These are phyloP conservation scores for Nymphaea colorata DNA, from an alignment of 164 flowering plant species.

Conservation along the genomic window DNA sequence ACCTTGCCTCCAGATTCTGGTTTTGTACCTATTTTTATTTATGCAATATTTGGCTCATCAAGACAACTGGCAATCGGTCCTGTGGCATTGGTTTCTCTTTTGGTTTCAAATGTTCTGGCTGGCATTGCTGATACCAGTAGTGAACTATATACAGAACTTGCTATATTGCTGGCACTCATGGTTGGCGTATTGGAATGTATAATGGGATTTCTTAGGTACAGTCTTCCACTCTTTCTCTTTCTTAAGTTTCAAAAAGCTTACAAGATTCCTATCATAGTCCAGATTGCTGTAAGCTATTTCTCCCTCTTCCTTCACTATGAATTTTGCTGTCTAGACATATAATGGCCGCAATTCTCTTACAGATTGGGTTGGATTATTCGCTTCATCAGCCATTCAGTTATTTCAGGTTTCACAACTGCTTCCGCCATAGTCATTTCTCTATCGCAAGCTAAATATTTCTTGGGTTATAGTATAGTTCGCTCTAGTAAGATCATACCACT, in stretches of 20 bases:
- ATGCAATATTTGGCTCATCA: constrained; percentile 92
- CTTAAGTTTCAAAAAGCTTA: not conserved
- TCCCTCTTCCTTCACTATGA: not conserved
- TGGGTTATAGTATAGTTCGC: constrained; percentile 68
- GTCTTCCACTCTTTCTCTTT: not conserved
- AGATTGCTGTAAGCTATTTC: not conserved
- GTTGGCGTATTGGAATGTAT: constrained; percentile 87
- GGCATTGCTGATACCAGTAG: constrained; percentile 63
- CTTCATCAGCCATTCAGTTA: constrained; percentile 92
- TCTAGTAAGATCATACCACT: constrained; percentile 88
- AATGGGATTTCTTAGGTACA: constrained; percentile 85
- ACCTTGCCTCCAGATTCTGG: constrained; percentile 58
- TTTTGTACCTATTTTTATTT: constrained; percentile 84
- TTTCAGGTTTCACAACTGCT: constrained; percentile 95
- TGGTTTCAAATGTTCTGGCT: constrained; percentile 82
- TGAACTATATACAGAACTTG: constrained; percentile 78
- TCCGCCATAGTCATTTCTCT: constrained; percentile 89
- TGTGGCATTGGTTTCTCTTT: constrained; percentile 88
- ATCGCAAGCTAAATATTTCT: constrained; percentile 90
- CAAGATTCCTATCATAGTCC: too few relatives aligned
- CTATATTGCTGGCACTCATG: constrained; percentile 85
- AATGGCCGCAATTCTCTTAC: not conserved
- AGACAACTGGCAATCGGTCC: constrained; percentile 99
- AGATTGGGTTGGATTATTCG: constrained; percentile 98
- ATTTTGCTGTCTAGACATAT: not conserved